Evolutionary conservation across 371 early-diverging fungal species (phyloP).

Genomic region (Vairimorpha ceranae): DNA sequence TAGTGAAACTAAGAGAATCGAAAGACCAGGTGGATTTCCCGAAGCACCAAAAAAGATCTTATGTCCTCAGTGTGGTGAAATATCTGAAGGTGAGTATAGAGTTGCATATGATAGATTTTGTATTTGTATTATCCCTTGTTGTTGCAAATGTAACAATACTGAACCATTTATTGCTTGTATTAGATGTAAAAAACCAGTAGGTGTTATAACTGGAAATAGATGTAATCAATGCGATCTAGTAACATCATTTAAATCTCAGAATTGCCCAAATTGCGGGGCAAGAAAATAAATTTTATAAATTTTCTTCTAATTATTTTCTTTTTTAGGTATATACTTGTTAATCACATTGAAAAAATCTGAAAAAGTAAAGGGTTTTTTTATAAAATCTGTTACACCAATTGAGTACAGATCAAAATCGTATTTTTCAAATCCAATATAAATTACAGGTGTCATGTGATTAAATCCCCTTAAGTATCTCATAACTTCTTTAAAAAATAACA

Average conservation of each 20-base stretch:
- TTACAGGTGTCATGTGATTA: neutral
- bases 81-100: constrained; percentile 28
- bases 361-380: constrained; percentile 2
- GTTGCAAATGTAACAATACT: constrained; percentile 27
- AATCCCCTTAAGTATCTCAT: neutral
- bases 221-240: constrained; percentile 22
- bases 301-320: neutral
- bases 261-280: constrained; percentile 43
- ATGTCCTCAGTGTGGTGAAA: constrained; percentile 35
- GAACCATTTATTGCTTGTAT: constrained; percentile 39
- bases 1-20: neutral
- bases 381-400: constrained; percentile 6
- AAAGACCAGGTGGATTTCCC: constrained; percentile 35
- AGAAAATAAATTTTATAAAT: constrained; percentile 6
- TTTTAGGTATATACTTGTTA: neutral
- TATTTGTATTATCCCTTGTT: constrained; percentile 40
- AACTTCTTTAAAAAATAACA: neutral
- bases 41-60: constrained; percentile 38
- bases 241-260: constrained; percentile 12
- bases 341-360: neutral
- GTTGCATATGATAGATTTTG: neutral
- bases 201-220: constrained; percentile 4
- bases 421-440: constrained; percentile 1
- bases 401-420: neutral
- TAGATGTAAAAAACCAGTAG: constrained; percentile 13